phyloP scores from a whole-genome alignment of 371 early-diverging fungal species.

The Haplosporangium sp. region DNA sequence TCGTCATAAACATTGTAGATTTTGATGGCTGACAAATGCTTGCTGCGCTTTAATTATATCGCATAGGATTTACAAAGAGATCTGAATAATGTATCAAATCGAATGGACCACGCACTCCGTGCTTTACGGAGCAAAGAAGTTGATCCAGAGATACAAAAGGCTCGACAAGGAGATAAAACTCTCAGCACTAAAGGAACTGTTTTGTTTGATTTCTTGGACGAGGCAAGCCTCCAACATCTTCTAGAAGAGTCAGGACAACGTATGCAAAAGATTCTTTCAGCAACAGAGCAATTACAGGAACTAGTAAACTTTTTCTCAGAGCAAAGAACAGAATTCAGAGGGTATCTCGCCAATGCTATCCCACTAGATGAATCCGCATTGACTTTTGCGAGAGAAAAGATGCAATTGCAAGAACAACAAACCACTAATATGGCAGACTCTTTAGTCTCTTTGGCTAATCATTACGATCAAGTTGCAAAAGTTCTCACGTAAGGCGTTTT shows the following conservation, averaged over 20 bases:
- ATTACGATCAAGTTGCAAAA: conserved; percentile 57
- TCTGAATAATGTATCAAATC: conserved; percentile 24
- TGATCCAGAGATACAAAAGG: conserved; percentile 43
- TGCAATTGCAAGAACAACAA: conserved; percentile 50
- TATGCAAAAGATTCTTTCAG: conserved; percentile 24
- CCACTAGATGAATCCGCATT: conserved; percentile 54
- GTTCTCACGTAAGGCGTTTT: conserved; percentile 49
- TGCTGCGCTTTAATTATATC: background rate
- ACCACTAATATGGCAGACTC: conserved; percentile 57
- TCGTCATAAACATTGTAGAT: background rate
- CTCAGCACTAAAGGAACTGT: conserved; percentile 7
- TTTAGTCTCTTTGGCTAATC: conserved; percentile 54
- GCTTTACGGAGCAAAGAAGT: conserved; percentile 35
- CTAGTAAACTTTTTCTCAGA: conserved; percentile 17
- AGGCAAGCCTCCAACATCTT: conserved; percentile 33
- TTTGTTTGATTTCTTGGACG: conserved; percentile 48
- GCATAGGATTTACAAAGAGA: conserved; percentile 43
- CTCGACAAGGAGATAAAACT: background rate
- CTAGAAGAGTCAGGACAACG: conserved; percentile 28
- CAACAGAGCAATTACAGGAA: conserved; percentile 22
- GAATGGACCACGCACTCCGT: conserved; percentile 45
- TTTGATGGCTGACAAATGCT: too few species aligned
- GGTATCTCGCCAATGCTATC: conserved; percentile 38
- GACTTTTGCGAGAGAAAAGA: conserved; percentile 55
- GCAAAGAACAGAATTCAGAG: conserved; percentile 37